Evolutionary conservation across 805 yeast species (phyloP), one percentile per base, ranked within the genome.

Genomic region (Sugiyamaella valdiviana): DNA sequence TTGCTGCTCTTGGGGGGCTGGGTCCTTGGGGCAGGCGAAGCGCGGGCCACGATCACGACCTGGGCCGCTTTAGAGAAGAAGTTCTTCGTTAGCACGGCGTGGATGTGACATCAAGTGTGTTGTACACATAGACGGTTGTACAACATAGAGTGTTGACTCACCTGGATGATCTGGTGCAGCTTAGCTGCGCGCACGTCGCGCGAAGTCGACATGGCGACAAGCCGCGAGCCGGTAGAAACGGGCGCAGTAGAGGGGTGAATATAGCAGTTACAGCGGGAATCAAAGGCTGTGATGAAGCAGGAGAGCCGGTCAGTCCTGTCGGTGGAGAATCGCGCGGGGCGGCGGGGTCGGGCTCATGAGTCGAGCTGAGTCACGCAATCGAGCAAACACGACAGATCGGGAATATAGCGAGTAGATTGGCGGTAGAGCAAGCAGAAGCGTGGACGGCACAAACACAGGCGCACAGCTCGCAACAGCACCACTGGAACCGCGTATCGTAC

Each of bases 61-160:
- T 65, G 65, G 20, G 66, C 71, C 22, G 71, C 62, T 50, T 70
- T 70, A 17, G 64, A 45, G 57, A 65, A 71, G 58, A 67, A 68
- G 57, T 69, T 68, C 63, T 69, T 78, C 22, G 10, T 16, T 37
- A 21, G 20, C 36, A 35, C 21, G 14, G 19, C 19, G 16, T 12
- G 24, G 22, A 15, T 20, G 29, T 15, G 23, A 17, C 6, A 2
- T 37, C n/a, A n/a, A n/a, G n/a, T n/a, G n/a, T n/a, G n/a, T n/a
- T n/a, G n/a, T n/a, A n/a, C n/a, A n/a, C n/a, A n/a, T n/a, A n/a
- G n/a, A n/a, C n/a, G n/a, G n/a, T n/a, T n/a, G n/a, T n/a, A n/a
- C n/a, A n/a, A n/a, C n/a, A n/a, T n/a, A 12, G 19, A 3, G 15
- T 19, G 21, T 5, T 4, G 32, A 55, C 60, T 51, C 26, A 53